Conservation (phyloP, 2,329 filamentous ascomycete species). For the Fusarium irregulare region DNA sequence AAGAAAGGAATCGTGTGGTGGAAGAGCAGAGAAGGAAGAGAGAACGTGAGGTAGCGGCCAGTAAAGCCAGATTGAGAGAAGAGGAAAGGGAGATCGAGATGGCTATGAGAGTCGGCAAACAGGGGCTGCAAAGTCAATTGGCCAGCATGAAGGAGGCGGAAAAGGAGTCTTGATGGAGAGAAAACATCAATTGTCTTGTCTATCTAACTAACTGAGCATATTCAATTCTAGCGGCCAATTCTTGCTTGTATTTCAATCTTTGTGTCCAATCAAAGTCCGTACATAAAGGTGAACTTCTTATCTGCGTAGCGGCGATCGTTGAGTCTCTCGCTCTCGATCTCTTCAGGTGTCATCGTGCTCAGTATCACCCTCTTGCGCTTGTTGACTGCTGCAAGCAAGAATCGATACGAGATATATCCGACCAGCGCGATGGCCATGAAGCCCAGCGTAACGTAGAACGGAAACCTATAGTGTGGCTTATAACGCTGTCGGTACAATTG, state of each 20-base stretch:
- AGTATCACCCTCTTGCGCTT: conserved; percentile 33
- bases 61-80: conserved; percentile 71
- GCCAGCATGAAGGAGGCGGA: conserved; percentile 46
- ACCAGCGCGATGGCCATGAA: conserved; percentile 38
- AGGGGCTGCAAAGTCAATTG: conserved; percentile 72
- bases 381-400: conserved; percentile 38
- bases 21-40: conserved; percentile 72
- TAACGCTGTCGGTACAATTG: conserved; percentile 43
- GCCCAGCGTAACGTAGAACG: conserved; percentile 44
- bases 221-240: conserved; percentile 12
- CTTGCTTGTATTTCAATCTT: neutral
- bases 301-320: conserved; percentile 44
- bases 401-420: conserved; percentile 42
- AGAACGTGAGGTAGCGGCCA: conserved; percentile 67
- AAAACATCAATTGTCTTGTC: neutral
- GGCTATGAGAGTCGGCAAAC: conserved; percentile 76
- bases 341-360: conserved; percentile 35
- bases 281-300: conserved; percentile 46
- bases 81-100: conserved; percentile 75
- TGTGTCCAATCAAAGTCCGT: conserved; percentile 36
- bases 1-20: conserved; percentile 71
- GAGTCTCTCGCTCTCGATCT: conserved; percentile 44
- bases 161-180: conserved; percentile 34
- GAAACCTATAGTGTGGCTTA: conserved; percentile 40
- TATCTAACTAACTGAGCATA: conserved; percentile 19